Evolutionary conservation across 352 stramenopile genomes (phyloP).

Genomic region (Globisporangium irregulare): DNA sequence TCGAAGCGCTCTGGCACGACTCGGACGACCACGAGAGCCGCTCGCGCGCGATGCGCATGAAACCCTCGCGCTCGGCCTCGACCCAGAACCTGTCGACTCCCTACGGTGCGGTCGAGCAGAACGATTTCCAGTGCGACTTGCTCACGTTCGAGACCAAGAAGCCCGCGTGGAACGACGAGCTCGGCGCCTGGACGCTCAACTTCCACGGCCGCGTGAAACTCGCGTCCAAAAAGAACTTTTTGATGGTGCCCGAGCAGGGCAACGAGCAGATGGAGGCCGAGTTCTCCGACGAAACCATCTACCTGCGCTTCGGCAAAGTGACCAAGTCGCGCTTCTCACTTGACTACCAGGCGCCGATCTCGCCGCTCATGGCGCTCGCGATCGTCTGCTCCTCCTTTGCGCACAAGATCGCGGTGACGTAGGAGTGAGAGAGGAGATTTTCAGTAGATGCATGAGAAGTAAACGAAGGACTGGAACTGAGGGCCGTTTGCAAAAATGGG

Average conservation of each 20-base stretch:
- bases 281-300: slow-evolving; percentile 43
- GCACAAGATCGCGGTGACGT: slow-evolving; percentile 86
- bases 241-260: slow-evolving; percentile 58
- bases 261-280: slow-evolving; percentile 54
- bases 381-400: slow-evolving; percentile 82
- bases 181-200: slow-evolving; percentile 87
- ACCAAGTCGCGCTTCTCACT: slow-evolving; percentile 77
- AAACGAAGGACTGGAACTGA: background rate
- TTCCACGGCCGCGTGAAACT: slow-evolving; percentile 88
- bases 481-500: too few relatives aligned
- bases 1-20: slow-evolving; percentile 42
- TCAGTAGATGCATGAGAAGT: background rate
- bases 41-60: slow-evolving; percentile 36
- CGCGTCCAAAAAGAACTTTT: slow-evolving; percentile 92
- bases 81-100: slow-evolving; percentile 30
- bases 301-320: slow-evolving; percentile 83
- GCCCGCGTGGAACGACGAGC: slow-evolving; percentile 78
- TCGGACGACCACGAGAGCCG: slow-evolving; percentile 45
- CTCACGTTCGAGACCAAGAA: slow-evolving; percentile 83
- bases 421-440: slow-evolving; percentile 7
- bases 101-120: slow-evolving; percentile 67
- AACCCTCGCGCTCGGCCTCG: slow-evolving; percentile 24
- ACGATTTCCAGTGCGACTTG: slow-evolving; percentile 76
- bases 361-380: slow-evolving; percentile 74
- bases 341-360: slow-evolving; percentile 72